Base-by-base conservation (phyloP, 441 rosid species). In the Bruguiera hainesii region DNA sequence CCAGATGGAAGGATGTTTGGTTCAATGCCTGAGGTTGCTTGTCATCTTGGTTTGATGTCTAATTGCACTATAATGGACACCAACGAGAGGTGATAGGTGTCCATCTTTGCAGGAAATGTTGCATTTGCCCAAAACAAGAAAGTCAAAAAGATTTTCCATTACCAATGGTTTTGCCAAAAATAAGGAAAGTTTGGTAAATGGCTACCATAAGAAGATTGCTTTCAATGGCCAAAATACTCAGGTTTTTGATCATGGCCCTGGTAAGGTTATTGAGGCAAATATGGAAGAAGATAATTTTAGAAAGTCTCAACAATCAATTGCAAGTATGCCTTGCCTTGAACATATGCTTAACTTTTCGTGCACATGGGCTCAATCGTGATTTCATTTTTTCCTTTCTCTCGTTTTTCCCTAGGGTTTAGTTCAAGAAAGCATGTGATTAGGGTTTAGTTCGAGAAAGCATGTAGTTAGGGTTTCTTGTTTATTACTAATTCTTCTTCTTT, bases 1-100 rank as follows among this genome's bases (percentile, higher is more conserved):
- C 98, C 96, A 33, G 91, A 83, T 82, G 97, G 97, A 62, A 86
- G 79, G 80, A 82, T 80, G 31, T 93, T 93, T 85, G 84, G 82
- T 76, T 86, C 97, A 48, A 68, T 89, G 83, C 73, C 77, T 70
- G 96, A 87, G 79, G 98, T 93, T 84, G 97, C 94, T 76, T 71
- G 73, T 73, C 82, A 90, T 86, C 89, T 93, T 73, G 98, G 97
- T 35, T 73, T 93, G 84, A 66, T 71, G 62, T 57, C 87, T 48
- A 85, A 70, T 71, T 67, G 71, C 79, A 78, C 61, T 71, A 75
- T 77, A 69, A 64, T 78, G 77, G 88, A 82, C 64, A 39, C 78
- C 20, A 85, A 81, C 78, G 37, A 81, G 78, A 73, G 72, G 63
- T 57, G 85, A 80, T 76, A 83, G 76, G 56, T 77, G 83, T 79